phyloP scores from a whole-genome alignment of 176 grass and related monocot species.

The Phragmites australis region DNA sequence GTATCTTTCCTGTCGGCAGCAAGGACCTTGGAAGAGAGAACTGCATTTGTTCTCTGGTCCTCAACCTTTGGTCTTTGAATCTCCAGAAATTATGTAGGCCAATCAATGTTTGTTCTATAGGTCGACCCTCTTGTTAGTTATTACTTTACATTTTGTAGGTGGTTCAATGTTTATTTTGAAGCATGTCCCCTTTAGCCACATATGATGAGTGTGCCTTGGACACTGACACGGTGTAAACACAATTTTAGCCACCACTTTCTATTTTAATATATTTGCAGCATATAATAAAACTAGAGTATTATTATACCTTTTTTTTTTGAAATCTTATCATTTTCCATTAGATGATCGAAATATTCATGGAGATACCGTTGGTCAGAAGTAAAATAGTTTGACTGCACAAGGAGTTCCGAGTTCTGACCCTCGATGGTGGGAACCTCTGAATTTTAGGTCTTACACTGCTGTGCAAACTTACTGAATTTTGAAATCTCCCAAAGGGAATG shows the following conservation, averaged over 20 bases:
- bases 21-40: constrained; percentile 28
- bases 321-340: no score
- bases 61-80: constrained; percentile 9
- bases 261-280: background rate
- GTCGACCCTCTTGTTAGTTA: background rate
- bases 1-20: constrained; percentile 22
- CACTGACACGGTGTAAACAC: background rate
- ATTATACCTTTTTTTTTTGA: background rate
- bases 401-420: no score
- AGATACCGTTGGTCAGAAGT: no score
- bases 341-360: no score
- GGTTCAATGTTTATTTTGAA: no score
- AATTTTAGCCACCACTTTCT: background rate
- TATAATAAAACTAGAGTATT: background rate
- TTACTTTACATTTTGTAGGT: no score
- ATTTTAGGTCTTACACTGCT: no score
- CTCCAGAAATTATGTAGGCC: constrained; percentile 1
- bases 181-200: no score
- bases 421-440: no score
- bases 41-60: constrained; percentile 29
- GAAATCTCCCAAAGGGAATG: no score
- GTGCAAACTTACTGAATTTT: no score
- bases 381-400: background rate
- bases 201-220: no score
- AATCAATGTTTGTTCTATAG: background rate